These are phyloP conservation scores for Colletotrichum truncatum DNA, from an alignment of 2,329 filamentous ascomycete species.

Conservation along the genomic window DNA sequence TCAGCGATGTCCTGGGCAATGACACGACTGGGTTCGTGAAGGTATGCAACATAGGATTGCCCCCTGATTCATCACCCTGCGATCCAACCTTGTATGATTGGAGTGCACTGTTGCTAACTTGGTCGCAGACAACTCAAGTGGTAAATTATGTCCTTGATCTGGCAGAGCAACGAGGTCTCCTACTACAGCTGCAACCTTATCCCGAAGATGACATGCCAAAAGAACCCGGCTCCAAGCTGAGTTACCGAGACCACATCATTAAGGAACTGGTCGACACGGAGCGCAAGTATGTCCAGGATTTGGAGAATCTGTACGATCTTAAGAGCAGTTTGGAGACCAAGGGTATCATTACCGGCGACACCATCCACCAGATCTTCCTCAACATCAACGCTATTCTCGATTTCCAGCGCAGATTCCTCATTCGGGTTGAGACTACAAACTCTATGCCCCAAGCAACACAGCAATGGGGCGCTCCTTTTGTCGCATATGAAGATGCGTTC, in stretches of 20 bases:
- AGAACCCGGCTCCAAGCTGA: conserved; percentile 73
- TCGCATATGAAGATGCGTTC: conserved; percentile 85
- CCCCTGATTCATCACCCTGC: no score
- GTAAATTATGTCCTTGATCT: conserved; percentile 93
- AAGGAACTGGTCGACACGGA: conserved; percentile 94
- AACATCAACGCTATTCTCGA: conserved; percentile 96
- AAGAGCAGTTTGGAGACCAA: conserved; percentile 91
- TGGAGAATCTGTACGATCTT: conserved; percentile 91
- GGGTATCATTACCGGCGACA: conserved; percentile 87
- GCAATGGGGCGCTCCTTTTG: conserved; percentile 95
- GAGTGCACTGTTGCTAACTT: conserved; percentile 1
- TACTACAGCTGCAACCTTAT: conserved; percentile 69
- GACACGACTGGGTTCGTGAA: conserved; percentile 98
- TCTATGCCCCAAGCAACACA: conserved; percentile 79
- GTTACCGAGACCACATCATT: conserved; percentile 85
- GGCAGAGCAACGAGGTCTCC: conserved; percentile 79
- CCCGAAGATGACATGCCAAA: conserved; percentile 61
- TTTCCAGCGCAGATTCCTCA: conserved; percentile 93
- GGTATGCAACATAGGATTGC: conserved; percentile 57
- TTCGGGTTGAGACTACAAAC: conserved; percentile 95
- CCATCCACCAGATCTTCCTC: conserved; percentile 93
- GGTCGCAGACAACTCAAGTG: conserved; percentile 78
- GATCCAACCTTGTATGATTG: neutral
- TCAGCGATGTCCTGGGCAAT: conserved; percentile 89
- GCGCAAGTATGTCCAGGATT: conserved; percentile 95